Base-by-base conservation (phyloP, 371 early-diverging fungal genomes). In the Mucor irregularis region DNA sequence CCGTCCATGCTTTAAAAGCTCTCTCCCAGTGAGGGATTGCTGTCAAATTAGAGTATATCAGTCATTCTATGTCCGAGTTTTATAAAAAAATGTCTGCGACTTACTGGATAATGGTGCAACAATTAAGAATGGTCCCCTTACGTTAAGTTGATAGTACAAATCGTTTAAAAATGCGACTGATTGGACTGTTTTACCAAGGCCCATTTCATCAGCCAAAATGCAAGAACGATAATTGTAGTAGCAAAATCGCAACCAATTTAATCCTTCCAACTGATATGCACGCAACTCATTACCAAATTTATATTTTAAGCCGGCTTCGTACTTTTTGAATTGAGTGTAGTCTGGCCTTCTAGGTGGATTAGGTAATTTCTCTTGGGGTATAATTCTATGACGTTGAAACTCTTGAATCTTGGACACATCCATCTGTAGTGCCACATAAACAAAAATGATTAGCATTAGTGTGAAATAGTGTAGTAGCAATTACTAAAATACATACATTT, bases 171-270 rank as follows among this genome's bases (percentile, higher is more conserved):
- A 85, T 0, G 87, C 72, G 7, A 90, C 89, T 0, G 85, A 85
- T 63, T 91, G 91, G 2, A 91, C 88, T 0, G 91, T 93, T 70
- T 62, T 70, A 31, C 93, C 93, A 10, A 91, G 67, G 14, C 85
- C 84, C 84, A 93, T 93, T 70, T 93, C 92, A 63, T 93, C 93
- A 5, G 93, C 93, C 71, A 93, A 76, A 25, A 93, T 92, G 56
- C 82, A 84, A 2, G 80, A 76, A 24, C 83, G 80, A 21, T 71
- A 62, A 47, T 76, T 78, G 56, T 74, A 75, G 63, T 83, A 90
- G 61, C 90, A 90, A 63, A 81, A 90, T 11, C 83, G 49, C 3
- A 87, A 50, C 87, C 87, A 89, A 52, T 89, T 86, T 31, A 89
- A 56, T 9, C 87, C 87, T 61, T 88, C 87, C 57, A 87, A 53